Base-by-base conservation (phyloP, 768 basidiomycete genomes). In the Trametes maxima region DNA sequence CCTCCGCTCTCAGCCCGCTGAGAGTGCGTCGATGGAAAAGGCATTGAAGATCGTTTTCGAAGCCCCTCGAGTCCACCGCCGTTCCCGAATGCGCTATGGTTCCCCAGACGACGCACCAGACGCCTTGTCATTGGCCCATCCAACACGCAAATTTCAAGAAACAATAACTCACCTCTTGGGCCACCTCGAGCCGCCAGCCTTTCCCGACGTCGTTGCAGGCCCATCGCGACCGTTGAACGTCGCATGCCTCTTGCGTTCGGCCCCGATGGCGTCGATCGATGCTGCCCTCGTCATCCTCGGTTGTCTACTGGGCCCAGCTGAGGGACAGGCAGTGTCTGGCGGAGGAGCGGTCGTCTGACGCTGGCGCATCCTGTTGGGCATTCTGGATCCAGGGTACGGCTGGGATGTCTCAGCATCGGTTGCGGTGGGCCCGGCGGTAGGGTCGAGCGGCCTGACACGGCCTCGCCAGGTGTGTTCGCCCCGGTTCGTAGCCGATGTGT, bases 381-480 rank as follows among this genome's bases (percentile, higher is more conserved):
- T 3, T 47, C 46, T 57, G 2, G 56, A 57, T 3, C 49, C 47
- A 7, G 48, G 56, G 39, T 57, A 57, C 47, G 47, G 10, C 25
- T 25, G 36, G 12, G 42, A 21, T 2, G 3, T 40, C 39, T 13
- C 21, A 46, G 45, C 43, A 21, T 16, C n/a, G 6, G 17, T 13
- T 12, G 22, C 10, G 21, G 45, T 21, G 45, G 19, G n/a, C 13
- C 17, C 19, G 21, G n/a, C 3, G 39, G 33, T 19, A n/a, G 13
- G 1, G 46, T 12, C 33, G n/a, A 28, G 4, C 24, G 36, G 28
- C 54, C 21, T 47, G 2, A 28, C 21, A 13, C 57, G 57, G 5
- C 57, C 48, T 13, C 57, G 48, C 57, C 57, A 58, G 42, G 48
- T 50, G 13, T 58, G 48, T n/a, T 50, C 57, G n/a, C 33, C 45